Evolutionary conservation across 306 rosid genomes (phyloP), one percentile per base, ranked within the genome.

Genomic region (Canavalia gladiata): DNA sequence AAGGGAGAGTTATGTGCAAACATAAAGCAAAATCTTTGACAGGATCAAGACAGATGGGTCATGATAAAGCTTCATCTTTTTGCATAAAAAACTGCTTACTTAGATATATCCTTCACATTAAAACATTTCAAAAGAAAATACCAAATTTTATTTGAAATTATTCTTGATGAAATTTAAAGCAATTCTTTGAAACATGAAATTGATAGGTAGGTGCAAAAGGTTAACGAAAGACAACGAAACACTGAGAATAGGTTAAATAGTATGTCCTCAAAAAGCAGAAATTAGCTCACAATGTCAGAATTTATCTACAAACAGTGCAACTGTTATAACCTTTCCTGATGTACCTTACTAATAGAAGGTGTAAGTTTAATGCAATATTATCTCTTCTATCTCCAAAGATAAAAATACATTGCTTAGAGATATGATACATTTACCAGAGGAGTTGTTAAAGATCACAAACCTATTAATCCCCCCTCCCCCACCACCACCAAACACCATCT

Each of bases 51-150:
- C 39, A 68, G 18, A 68, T 10, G 51, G 7, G 5, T 66, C 34
- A 42, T 41, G 31, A 66, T 25, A 67, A 67, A 25, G 25, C 12
- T 65, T 18, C 29, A 65, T 7, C 13, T 39, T 8, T 67, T 45
- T 68, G 42, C 60, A 50, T 39, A 50, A 13, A 50, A 33, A 50
- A 47, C 43, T 13, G 0, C 64, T 18, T 13, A 6, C 6, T 34
- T 0, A 37, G 65, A 72, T 46, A 35, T n/a, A 71, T 50, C 43
- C 13, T 51, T 34, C 10, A 2, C 11, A 18, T 28, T 12, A 54
- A 54, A 72, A 52, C 35, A 51, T 25, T 52, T 52, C 46, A 13
- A 31, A 70, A 70, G 12, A 50, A 70, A 71, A n/a, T 49, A 13
- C 46, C 30, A 51, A 12, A 64, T 35, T n/a, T 72, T 54, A 25